A percentile compares a stretch with the other conserved stretches of the same genome.
Conservation (phyloP, 305 asterid species). For the Fraxinus baroniana region DNA sequence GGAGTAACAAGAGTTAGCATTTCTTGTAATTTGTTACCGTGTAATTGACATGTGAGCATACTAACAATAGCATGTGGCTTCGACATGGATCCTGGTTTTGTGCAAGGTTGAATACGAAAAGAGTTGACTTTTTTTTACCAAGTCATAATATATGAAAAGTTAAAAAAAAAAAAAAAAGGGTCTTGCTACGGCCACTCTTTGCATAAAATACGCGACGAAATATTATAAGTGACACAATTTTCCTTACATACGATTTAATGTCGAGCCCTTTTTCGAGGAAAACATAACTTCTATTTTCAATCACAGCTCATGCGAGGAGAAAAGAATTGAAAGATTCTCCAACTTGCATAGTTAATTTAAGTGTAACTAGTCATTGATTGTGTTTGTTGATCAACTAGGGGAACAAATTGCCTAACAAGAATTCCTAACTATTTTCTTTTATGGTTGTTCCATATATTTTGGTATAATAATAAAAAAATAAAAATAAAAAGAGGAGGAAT, state of each 20-base stretch:
- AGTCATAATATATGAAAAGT: background rate
- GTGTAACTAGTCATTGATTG: background rate
- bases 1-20: background rate
- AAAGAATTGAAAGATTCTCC: slow-evolving; percentile 8
- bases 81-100: slow-evolving; percentile 30
- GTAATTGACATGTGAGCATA: background rate
- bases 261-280: background rate
- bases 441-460: background rate
- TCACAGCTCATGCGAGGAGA: background rate
- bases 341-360: background rate
- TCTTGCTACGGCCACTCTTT: background rate
- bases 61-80: slow-evolving; percentile 25
- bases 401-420: background rate
- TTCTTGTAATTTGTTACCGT: background rate
- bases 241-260: background rate
- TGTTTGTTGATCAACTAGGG: background rate
- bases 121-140: background rate
- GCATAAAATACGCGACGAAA: background rate
- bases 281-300: background rate
- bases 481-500: too few species aligned
- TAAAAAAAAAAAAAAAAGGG: background rate
- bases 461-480: too few species aligned
- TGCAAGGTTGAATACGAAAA: background rate
- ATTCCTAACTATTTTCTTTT: background rate
- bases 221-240: background rate